These are phyloP conservation scores for Tuctoria greenei DNA, from an alignment of 176 grass and related monocot species.

Conservation along the genomic window DNA sequence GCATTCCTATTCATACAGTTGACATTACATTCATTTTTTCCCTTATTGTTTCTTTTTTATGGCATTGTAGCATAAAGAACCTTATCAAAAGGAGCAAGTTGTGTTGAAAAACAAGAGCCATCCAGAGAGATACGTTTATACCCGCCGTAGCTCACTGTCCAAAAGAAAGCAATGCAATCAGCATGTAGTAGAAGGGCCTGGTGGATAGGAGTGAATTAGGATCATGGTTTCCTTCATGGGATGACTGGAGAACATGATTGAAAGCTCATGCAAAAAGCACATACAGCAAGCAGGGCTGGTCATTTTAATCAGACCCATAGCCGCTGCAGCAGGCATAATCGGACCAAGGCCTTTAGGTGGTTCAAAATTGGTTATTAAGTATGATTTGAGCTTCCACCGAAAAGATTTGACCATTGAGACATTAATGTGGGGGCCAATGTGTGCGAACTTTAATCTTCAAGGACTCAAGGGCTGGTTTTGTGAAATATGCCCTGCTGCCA, in stretches of 20 bases:
- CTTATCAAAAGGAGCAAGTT: conserved; percentile 57
- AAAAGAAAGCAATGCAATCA: conserved; percentile 62
- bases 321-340: conserved; percentile 25
- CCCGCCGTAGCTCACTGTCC: conserved; percentile 59
- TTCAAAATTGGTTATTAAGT: conserved; percentile 30
- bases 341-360: conserved; percentile 32
- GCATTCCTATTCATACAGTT: background rate
- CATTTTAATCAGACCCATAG: conserved; percentile 32
- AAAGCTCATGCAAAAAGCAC: conserved; percentile 17
- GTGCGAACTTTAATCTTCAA: conserved; percentile 34
- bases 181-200: conserved; percentile 63
- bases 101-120: conserved; percentile 71
- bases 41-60: conserved; percentile 20
- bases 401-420: conserved; percentile 35
- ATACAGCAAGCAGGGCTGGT: conserved; percentile 41
- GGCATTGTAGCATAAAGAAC: conserved; percentile 41
- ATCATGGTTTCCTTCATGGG: conserved; percentile 13
- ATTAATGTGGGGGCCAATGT: conserved; percentile 9
- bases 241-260: conserved; percentile 22
- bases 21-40: conserved; percentile 11
- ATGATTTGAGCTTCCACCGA: conserved; percentile 42
- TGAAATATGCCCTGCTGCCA: conserved; percentile 29
- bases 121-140: conserved; percentile 85
- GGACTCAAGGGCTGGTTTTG: conserved; percentile 42
- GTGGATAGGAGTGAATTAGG: conserved; percentile 50